Evolutionary conservation across 2,329 filamentous ascomycete species (phyloP), one percentile per base, ranked within the genome.

Genomic region (Aspergillus brasiliensis): DNA sequence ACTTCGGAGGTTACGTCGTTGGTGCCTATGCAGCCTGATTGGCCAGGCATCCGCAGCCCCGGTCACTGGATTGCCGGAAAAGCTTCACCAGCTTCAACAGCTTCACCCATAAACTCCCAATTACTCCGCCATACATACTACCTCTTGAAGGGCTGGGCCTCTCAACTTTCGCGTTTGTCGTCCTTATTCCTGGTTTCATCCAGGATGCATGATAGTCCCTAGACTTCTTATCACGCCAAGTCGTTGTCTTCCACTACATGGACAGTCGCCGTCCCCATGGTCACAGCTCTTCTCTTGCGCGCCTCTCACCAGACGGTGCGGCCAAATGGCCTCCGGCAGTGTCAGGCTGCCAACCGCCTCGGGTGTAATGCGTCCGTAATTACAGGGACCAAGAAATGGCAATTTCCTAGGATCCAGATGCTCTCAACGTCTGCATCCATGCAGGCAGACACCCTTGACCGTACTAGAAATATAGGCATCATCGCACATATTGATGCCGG

Each of bases 401-500:
- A 13, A n/a, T 48, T 28, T 15, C 31, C 51, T 3, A 55, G 48
- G 21, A 51, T 61, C 3, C 68, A 66, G 53, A 62, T 51, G 7
- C 75, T 77, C 40, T 75, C 75, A 5, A 72, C 70, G 2, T 62
- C 66, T 13, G 19, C 64, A 3, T 55, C 63, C 3, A 64, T 60
- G 27, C 68, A 73, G 42, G 65, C 57, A 28, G 66, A 69, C 28
- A 65, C 72, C 62, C 79, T 87, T 17, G 82, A 85, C 40, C 86
- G 86, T 69, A 95, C 93, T 54, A 85, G 94, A 68, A 99, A 99
- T 73, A 97, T 99, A 73, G 95, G 95, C 62, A 98, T 99, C 67
- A 97, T 99, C 75, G 95, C 95, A 61, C 95, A 99, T 76, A 97
- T 99, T 65, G 95, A 98, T 87, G 95, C 95, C 58, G 95, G 95